Evolutionary conservation across 148 eudicot species (phyloP).

Genomic region (Beta vulgaris): DNA sequence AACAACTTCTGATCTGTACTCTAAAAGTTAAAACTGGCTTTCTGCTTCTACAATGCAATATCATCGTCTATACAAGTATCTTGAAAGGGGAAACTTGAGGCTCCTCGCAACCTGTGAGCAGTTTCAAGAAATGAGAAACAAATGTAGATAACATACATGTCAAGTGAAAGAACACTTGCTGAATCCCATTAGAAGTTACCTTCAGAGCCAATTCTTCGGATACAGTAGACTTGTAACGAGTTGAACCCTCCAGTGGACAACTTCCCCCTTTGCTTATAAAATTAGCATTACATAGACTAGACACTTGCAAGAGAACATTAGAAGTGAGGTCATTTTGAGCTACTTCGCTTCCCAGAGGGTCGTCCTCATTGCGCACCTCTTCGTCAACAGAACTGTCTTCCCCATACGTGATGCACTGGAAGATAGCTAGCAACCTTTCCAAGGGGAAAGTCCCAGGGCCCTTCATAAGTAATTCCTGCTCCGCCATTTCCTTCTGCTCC

Average conservation of each 20-base stretch:
- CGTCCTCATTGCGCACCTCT: constrained; percentile 35
- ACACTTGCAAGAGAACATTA: constrained; percentile 84
- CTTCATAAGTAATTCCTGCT: constrained; percentile 72
- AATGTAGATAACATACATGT: neutral
- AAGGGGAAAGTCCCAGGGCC: constrained; percentile 96
- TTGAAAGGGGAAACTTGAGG: constrained; percentile 82
- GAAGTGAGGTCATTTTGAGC: constrained; percentile 53
- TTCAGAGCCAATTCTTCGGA: constrained; percentile 86
- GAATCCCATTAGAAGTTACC: constrained; percentile 38
- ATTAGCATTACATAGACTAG: constrained; percentile 94
- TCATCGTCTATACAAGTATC: constrained; percentile 64
- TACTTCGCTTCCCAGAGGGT: constrained; percentile 27
- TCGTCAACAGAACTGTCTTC: constrained; percentile 50
- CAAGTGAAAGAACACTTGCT: neutral
- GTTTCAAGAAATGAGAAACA: constrained; percentile 12
- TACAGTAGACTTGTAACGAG: constrained; percentile 75
- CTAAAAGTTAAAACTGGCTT: neutral
- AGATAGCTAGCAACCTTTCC: constrained; percentile 89
- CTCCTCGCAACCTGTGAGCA: constrained; percentile 76
- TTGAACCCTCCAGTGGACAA: constrained; percentile 91
- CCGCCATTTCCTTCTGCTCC: constrained; percentile 69
- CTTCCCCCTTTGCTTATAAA: constrained; percentile 81
- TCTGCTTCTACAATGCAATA: neutral
- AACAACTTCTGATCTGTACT: neutral
- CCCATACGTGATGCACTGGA: constrained; percentile 71